Base-by-base conservation (phyloP, 2,329 filamentous ascomycete species). In the Paraphaeosphaeria minitans region DNA sequence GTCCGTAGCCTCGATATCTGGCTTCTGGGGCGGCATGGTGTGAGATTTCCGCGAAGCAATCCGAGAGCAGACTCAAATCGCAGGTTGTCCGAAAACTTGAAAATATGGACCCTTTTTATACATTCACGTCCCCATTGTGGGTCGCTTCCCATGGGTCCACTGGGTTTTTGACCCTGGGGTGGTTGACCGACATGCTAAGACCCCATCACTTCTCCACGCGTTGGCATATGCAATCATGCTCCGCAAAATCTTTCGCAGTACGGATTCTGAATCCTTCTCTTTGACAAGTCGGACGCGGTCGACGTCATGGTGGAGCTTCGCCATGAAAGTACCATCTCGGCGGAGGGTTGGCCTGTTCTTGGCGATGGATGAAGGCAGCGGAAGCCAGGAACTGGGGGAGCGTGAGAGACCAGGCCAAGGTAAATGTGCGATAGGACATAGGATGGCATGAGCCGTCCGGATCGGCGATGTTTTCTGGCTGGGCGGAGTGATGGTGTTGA, bases 161-260 rank as follows among this genome's bases (percentile, higher is more conserved):
- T 14, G 5, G 19, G 19, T 16, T 24, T 42, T 46, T 61, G 52
- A 55, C 56, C 29, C 12, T 39, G 35, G 43, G 35, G 62, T 24
- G 50, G 53, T 39, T 49, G 53, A 59, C 35, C 39, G 8, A 49
- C 52, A 53, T 8, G 55, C 69, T 63, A 56, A 56, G 60, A 27
- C 41, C 27, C 31, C 24, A 14, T 46, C 59, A 63, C 57, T 39
- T 51, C 50, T 21, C 55, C 55, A 59, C 46, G 49, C 46, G 46
- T 71, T 71, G 68, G 68, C 69, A 58, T 42, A 71, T 68, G 66
- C 64, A 70, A 71, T 58, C 58, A 37, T 64, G 65, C 58, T 60
- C 62, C 45, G 58, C 50, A 14, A 46, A 49, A 27, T 50, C 29
- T 58, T 55, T 55, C 56, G 55, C 64, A 62, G 63, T 62, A 60